Conservation (phyloP, 148 eudicot species). For the Fagopyrum homotropicum region DNA sequence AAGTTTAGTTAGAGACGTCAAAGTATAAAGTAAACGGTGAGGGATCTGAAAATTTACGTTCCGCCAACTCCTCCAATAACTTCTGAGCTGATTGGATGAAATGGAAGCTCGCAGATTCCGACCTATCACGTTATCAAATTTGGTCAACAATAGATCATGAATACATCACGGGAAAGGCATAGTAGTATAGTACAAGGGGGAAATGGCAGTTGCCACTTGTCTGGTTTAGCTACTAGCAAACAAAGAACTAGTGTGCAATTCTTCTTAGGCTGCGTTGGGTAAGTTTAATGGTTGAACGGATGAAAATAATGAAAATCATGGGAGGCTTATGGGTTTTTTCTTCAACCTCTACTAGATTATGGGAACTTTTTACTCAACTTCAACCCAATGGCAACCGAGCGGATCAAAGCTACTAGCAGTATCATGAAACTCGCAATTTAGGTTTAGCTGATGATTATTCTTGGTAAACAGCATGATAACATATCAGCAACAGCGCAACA, state of each 20-base stretch:
- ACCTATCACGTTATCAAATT: conserved; percentile 33
- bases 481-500: background rate
- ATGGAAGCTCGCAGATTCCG: conserved; percentile 96
- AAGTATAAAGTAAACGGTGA: background rate
- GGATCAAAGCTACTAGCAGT: background rate
- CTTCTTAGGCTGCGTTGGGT: no score
- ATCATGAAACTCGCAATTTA: background rate
- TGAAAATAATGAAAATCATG: no score
- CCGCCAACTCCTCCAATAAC: conserved; percentile 91
- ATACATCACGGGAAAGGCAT: background rate
- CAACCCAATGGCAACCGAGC: background rate
- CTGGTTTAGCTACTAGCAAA: no score
- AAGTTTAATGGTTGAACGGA: no score
- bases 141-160: background rate
- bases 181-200: background rate
- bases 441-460: background rate
- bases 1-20: background rate
- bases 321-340: no score
- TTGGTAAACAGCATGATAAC: background rate
- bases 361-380: no score
- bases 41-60: conserved; percentile 51
- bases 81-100: conserved; percentile 91
- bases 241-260: no score
- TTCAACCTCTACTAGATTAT: no score
- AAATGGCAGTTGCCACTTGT: no score